These are phyloP conservation scores for Sambucus nigra DNA, from an alignment of 129 eudicot genomes.

Conservation along the genomic window DNA sequence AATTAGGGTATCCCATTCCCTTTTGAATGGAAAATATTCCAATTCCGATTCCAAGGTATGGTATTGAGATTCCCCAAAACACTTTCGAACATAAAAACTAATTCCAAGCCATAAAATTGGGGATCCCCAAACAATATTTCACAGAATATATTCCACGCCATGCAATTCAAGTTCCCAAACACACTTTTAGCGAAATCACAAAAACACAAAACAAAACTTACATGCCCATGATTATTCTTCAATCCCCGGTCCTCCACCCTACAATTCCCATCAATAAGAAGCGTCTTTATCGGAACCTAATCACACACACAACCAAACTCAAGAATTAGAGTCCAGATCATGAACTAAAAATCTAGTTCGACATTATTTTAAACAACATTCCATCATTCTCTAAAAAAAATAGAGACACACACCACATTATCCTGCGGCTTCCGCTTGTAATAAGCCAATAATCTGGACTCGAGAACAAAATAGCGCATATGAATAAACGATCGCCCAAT, in stretches of 20 bases:
- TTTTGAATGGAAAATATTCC: too few relatives aligned
- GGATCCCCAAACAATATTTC: too few relatives aligned
- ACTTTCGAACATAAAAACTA: too few relatives aligned
- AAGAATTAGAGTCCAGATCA: background rate
- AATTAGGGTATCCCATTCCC: too few relatives aligned
- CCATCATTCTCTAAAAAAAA: too few relatives aligned
- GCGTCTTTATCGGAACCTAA: slow-evolving; percentile 93
- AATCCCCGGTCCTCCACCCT: slow-evolving; percentile 98
- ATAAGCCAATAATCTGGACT: slow-evolving; percentile 74
- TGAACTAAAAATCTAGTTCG: background rate
- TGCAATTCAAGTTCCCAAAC: too few relatives aligned
- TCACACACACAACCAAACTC: background rate
- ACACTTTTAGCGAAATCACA: too few relatives aligned
- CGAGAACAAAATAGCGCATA: slow-evolving; percentile 94
- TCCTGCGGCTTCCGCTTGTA: slow-evolving; percentile 98
- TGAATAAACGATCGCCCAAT: slow-evolving; percentile 94
- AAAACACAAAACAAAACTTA: slow-evolving; percentile 20
- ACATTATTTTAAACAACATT: too few relatives aligned
- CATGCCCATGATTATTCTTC: slow-evolving; percentile 99
- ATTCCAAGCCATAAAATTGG: too few relatives aligned
- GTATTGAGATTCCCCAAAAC: too few relatives aligned
- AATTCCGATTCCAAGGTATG: too few relatives aligned
- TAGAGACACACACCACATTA: slow-evolving; percentile 54
- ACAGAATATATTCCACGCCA: too few relatives aligned
- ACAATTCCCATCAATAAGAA: slow-evolving; percentile 93